phyloP scores from a whole-genome alignment of 1,139 yeast genomes.

The Geotrichum siamense region DNA sequence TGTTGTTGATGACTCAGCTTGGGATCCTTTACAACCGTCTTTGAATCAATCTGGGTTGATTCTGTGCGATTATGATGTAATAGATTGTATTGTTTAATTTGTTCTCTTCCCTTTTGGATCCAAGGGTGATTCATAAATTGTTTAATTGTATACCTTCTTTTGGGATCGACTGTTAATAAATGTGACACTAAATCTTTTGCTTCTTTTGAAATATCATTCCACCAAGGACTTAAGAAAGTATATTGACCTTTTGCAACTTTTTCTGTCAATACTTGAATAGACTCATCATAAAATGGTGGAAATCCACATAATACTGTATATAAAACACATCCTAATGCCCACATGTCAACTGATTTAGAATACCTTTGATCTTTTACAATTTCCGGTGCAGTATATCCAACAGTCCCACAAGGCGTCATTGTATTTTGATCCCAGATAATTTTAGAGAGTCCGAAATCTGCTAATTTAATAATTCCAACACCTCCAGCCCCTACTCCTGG shows the following conservation, averaged over 20 bases:
- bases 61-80: background rate
- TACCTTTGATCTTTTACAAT: slow-evolving; percentile 80
- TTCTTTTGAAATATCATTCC: slow-evolving; percentile 82
- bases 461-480: slow-evolving; percentile 76
- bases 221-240: slow-evolving; percentile 86
- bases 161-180: slow-evolving; percentile 77
- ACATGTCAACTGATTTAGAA: slow-evolving; percentile 87
- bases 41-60: background rate
- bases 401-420: slow-evolving; percentile 85
- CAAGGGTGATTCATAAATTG: slow-evolving; percentile 82
- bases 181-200: slow-evolving; percentile 75
- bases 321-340: slow-evolving; percentile 92
- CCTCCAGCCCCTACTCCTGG: slow-evolving; percentile 86
- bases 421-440: slow-evolving; percentile 63
- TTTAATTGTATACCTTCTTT: slow-evolving; percentile 64
- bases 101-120: slow-evolving; percentile 41
- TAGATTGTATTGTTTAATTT: slow-evolving; percentile 3
- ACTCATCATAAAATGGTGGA: slow-evolving; percentile 93
- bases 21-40: slow-evolving; percentile 4
- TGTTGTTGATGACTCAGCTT: slow-evolving; percentile 12
- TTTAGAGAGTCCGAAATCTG: slow-evolving; percentile 90
- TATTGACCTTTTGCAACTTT: slow-evolving; percentile 81
- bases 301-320: slow-evolving; percentile 89
- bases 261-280: slow-evolving; percentile 66
- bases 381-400: slow-evolving; percentile 91